Base-by-base conservation (phyloP, 177 flowering plant species). In the Vitis hybrid region DNA sequence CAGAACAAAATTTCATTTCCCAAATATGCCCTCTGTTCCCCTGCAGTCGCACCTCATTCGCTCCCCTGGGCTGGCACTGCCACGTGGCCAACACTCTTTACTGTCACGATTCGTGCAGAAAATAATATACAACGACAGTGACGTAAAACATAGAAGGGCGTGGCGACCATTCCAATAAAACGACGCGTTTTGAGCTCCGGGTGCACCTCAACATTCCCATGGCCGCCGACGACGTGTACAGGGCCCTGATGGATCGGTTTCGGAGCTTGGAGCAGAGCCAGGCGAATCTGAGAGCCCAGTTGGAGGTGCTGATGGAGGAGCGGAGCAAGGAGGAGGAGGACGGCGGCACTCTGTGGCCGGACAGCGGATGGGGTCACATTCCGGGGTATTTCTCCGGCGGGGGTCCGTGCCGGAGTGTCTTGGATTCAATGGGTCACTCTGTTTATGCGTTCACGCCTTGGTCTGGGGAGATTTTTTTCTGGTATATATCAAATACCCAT, bases 371-470 rank as follows among this genome's bases (percentile, higher is more conserved):
- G 72, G 76, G 72, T 1, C 15, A 1, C 17, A 0, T 82, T 13
- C 82, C 86, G 2, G 91, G 94, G 2, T 63, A 49, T 38, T 86
- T 79, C 71, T 38, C 18, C 3, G 66, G 33, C 5, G 67, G 67
- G n/a, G 65, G 74, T 73, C 86, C 88, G 15, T 84, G 78, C 75
- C 68, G 73, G 73, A 86, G 72, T 1, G 78, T 86, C 47, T 80
- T 92, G 86, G 84, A 89, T 28, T 76, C 77, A 17, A 81, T 92
- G 71, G 93, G 97, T 14, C 89, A 89, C 68, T 94, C 95, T 3
- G 79, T 92, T 79, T 69, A 83, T 71, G 81, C 90, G 10, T 80
- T 77, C 62, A 67, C 73, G 63, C 81, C 83, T 79, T 70, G 79
- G 19, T 70, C 90, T 59, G 88, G 86, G 14, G 81, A 89, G 76